phyloP scores from a whole-genome alignment of 164 flowering plant species.

The Vitis cinerea region DNA sequence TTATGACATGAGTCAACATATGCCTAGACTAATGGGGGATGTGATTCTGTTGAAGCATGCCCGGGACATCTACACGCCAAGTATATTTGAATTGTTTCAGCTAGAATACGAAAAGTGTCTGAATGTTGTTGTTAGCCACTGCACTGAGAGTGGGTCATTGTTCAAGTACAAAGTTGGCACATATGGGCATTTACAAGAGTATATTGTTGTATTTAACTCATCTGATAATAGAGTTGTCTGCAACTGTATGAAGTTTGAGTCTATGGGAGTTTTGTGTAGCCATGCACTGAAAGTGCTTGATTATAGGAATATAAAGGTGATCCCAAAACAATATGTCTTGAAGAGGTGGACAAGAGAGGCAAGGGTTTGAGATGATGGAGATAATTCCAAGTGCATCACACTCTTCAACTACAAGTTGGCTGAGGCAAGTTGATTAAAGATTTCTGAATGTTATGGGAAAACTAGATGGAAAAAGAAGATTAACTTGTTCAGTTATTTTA shows the following conservation, averaged over 20 bases:
- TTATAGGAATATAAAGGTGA: constrained; percentile 20
- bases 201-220: constrained; percentile 16
- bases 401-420: not conserved
- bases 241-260: constrained; percentile 26
- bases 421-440: not conserved
- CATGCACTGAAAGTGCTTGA: constrained; percentile 38
- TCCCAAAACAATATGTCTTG: constrained; percentile 24
- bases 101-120: constrained; percentile 21
- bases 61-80: constrained; percentile 24
- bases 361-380: constrained; percentile 9
- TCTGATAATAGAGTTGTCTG: constrained; percentile 18
- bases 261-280: constrained; percentile 29
- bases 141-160: constrained; percentile 14
- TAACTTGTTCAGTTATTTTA: too few species aligned
- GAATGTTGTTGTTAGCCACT: constrained; percentile 17
- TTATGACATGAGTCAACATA: constrained; percentile 14
- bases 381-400: not conserved
- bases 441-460: too few species aligned
- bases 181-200: constrained; percentile 13
- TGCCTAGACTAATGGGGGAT: constrained; percentile 19
- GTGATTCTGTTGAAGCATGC: constrained; percentile 27
- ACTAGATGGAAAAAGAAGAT: too few species aligned
- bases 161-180: constrained; percentile 18
- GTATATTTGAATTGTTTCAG: constrained; percentile 27
- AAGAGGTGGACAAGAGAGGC: constrained; percentile 33